Evolutionary conservation across 2,329 filamentous ascomycete species (phyloP).

Genomic region (Penicillium sp.): DNA sequence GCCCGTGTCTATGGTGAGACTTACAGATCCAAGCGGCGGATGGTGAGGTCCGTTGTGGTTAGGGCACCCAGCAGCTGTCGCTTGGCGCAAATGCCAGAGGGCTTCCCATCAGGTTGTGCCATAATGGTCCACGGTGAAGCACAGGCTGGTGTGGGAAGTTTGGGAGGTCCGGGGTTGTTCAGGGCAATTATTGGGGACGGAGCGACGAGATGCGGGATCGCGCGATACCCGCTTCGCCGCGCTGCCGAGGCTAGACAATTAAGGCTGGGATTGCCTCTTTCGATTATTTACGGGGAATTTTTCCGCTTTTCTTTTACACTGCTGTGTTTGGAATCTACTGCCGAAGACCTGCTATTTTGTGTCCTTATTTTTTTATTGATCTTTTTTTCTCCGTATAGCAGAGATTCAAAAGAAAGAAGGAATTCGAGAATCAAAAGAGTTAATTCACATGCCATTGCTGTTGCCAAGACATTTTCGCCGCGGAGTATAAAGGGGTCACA

Average conservation of each 20-base stretch:
- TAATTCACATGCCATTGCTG: too few relatives aligned
- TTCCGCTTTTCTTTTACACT: not conserved
- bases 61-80: slow-evolving; percentile 29
- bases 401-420: too few relatives aligned
- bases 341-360: not conserved
- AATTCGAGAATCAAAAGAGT: too few relatives aligned
- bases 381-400: too few relatives aligned
- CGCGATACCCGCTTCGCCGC: not conserved
- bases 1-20: not conserved
- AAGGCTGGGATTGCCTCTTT: not conserved
- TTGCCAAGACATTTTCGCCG: too few relatives aligned
- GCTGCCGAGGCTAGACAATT: not conserved
- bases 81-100: slow-evolving; percentile 19
- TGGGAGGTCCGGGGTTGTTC: too few relatives aligned
- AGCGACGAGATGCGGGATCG: not conserved
- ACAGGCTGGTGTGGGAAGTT: too few relatives aligned
- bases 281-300: not conserved
- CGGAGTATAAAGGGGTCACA: too few relatives aligned
- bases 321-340: not conserved
- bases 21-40: slow-evolving; percentile 35
- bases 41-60: slow-evolving; percentile 28
- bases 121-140: not conserved
- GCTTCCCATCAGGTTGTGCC: slow-evolving; percentile 19
- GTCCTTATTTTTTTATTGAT: not conserved
- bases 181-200: not conserved